Base-by-base conservation (phyloP, 1,139 yeast genomes). In the Candida neerlandica region DNA sequence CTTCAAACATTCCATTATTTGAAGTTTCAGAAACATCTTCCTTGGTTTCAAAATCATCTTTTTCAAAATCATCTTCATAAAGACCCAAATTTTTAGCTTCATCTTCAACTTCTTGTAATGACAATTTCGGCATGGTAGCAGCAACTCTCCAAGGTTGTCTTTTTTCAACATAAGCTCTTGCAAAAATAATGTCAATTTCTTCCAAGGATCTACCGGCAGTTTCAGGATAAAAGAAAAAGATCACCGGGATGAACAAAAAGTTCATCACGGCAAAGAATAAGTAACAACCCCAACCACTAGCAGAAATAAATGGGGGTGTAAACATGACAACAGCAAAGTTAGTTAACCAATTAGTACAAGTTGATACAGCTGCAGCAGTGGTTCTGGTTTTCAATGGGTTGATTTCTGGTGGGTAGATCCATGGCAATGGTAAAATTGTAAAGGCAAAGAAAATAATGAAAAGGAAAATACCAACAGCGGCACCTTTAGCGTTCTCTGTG, bases 341-440 rank as follows among this genome's bases (percentile, higher is more conserved):
- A 54, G 70, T 63, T 51, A 75, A 58, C 80, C 80, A 75, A 63
- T 75, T 75, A 47, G 79, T 71, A 67, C 78, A 74, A 23, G 80
- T 75, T 21, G 76, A 70, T 33, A 80, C 66, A 37, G 84, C 86
- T 47, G 81, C 70, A 63, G 72, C 85, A 68, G 63, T 72, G 44
- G 85, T 80, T 70, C 87, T 79, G 43, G 83, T 78, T 62, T 79
- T 74, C 63, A 81, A 73, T n/a, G 87, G 85, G 60, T 81, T 77
- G 51, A 82, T 78, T 66, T 83, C 88, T 43, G 86, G 82, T 47
- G 85, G 85, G 66, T 81, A 81, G 47, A 82, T 70, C 78, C 84
- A 79, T 56, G 84, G 81, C 66, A 81, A 73, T 41, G 83, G 84
- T 53, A 81, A 73, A 66, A 80, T 78, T 43, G 84, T 81, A 62